Percentiles rank a stretch among this genome's conserved stretches.
Conservation (phyloP, 1,284 basidiomycete species). For the Cerioporus squamosus region DNA sequence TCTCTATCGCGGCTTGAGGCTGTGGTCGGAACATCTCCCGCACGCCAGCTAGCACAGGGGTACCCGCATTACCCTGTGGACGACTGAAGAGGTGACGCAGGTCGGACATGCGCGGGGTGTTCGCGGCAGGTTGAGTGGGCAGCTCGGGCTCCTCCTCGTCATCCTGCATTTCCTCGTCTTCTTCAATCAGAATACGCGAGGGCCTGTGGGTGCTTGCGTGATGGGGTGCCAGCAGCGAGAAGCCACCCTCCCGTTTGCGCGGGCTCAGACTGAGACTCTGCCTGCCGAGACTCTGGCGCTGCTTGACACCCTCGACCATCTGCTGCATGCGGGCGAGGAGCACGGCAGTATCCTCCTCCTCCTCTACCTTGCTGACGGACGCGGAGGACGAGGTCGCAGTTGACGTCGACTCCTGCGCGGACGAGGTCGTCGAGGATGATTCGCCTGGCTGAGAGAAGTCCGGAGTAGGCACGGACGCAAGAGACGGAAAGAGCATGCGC, state of each 20-base stretch:
- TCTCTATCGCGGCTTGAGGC: slow-evolving; percentile 21
- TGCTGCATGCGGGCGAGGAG: slow-evolving; percentile 64
- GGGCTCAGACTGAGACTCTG: slow-evolving; percentile 26
- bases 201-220: slow-evolving; percentile 14
- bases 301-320: slow-evolving; percentile 64
- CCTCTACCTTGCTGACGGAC: slow-evolving; percentile 21
- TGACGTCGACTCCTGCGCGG: slow-evolving; percentile 5
- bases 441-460: slow-evolving; percentile 14
- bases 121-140: background rate
- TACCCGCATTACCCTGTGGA: slow-evolving; percentile 28
- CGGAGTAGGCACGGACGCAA: slow-evolving; percentile 20
- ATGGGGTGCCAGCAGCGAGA: slow-evolving; percentile 36
- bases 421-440: background rate
- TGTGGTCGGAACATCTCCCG: slow-evolving; percentile 37
- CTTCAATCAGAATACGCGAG: slow-evolving; percentile 22
- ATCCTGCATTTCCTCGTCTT: slow-evolving; percentile 22
- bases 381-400: slow-evolving; percentile 8
- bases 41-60: slow-evolving; percentile 38
- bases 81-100: slow-evolving; percentile 22
- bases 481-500: slow-evolving; percentile 22
- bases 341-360: slow-evolving; percentile 50
- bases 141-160: background rate
- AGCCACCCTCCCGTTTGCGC: slow-evolving; percentile 28
- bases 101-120: slow-evolving; percentile 22
- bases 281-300: slow-evolving; percentile 48